These are phyloP conservation scores for Cryptosporidium andersoni DNA, from an alignment of 169 alveolate genomes.

Conservation along the genomic window DNA sequence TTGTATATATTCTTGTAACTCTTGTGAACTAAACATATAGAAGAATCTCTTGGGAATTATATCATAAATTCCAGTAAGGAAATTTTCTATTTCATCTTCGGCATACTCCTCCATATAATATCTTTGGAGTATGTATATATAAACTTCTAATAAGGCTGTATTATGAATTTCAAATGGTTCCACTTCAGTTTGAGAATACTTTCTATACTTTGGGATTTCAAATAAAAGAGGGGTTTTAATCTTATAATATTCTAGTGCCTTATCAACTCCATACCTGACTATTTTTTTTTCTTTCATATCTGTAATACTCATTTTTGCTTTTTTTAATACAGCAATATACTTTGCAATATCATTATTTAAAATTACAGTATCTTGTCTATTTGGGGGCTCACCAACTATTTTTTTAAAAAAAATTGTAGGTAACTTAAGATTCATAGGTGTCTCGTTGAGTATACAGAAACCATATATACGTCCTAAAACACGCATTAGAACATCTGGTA, in stretches of 20 bases:
- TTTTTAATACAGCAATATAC: too few species aligned
- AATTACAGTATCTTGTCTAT: too few species aligned
- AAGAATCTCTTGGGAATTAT: constrained; percentile 54
- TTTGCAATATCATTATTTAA: too few species aligned
- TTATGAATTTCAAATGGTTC: not conserved
- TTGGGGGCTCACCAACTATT: too few species aligned
- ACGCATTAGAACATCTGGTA: constrained; percentile 36
- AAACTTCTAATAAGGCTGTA: not conserved
- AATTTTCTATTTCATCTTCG: constrained; percentile 9
- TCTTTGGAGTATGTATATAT: constrained; percentile 18
- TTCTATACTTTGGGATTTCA: not conserved
- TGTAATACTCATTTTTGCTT: too few species aligned
- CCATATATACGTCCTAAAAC: constrained; percentile 60
- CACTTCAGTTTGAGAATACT: not conserved
- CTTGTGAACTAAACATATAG: not conserved
- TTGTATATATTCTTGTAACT: constrained; percentile 7
- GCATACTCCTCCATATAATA: constrained; percentile 12
- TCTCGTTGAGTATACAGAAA: constrained; percentile 37
- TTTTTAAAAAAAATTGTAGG: constrained; percentile 24
- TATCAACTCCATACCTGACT: too few species aligned
- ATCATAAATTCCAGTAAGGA: constrained; percentile 36
- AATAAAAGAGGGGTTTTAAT: too few species aligned
- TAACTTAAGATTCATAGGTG: constrained; percentile 37
- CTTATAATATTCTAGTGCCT: too few species aligned
- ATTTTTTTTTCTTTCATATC: too few species aligned